Evolutionary conservation across 257 asterid species (phyloP), one percentile per base, ranked within the genome.

Genomic region (Anisodus acutangulus): DNA sequence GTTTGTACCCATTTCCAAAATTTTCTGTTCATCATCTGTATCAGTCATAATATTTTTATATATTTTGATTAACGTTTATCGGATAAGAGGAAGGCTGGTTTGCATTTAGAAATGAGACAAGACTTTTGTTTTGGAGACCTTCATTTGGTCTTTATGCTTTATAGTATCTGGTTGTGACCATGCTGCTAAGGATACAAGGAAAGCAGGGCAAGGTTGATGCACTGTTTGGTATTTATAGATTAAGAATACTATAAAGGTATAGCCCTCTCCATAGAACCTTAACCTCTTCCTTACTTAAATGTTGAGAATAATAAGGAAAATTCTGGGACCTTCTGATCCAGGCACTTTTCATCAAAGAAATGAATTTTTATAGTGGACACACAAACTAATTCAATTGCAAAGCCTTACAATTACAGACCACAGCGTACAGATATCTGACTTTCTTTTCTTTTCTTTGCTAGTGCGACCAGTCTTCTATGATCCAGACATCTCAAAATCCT

Each of bases 1-100:
- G 45, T 43, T 31, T 70, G 79, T 70, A 70, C 57, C 57, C 57
- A 43, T 70, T 43, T 70, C 79, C 79, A 70, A 70, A 16, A 43
- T 70, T 70, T 70, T 70, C 35, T 70, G 55, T 16, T 70, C 79
- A 70, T 43, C 57, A 17, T 8, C 26, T 70, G 26, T 17, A 55
- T 31, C 53, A 43, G 79, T 17, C 37, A 43, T 70, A 43, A 70
- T 17, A 5, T 70, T 47, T 43, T n/a, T 41, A 70, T 43, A 43
- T 9, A 70, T 70, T 47, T 70, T 70, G 37, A 70, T 70, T 17
- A 70, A 17, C 57, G 12, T 70, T 70, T 41, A 70, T 17, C 8
- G 16, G 78, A 6, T 70, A 70, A 70, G 79, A 70, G 57, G 55
- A 43, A 17, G 31, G 79, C 37, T 41, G 57, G 62, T 57, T 57